Conservation (phyloP, 345 rosid species). For the Pistacia integerrima region DNA sequence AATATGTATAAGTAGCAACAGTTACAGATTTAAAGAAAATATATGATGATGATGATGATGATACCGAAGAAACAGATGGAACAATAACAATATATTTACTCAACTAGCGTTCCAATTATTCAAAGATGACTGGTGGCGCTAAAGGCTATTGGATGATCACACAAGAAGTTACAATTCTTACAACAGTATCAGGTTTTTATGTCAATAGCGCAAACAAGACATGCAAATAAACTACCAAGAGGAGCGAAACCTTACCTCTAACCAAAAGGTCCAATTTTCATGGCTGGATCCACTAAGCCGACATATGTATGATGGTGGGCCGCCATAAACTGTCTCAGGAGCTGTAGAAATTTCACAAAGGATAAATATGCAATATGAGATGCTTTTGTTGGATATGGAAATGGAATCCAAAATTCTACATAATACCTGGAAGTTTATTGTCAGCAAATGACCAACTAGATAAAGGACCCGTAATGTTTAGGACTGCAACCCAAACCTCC, state of each 20-base stretch:
- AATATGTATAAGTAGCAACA: not conserved
- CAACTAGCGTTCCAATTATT: not conserved
- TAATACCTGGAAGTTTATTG: constrained; percentile 74
- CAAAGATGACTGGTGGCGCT: not conserved
- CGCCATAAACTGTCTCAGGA: constrained; percentile 58
- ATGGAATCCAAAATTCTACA: not conserved
- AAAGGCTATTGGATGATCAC: not conserved
- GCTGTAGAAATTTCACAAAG: constrained; percentile 40
- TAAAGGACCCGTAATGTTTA: constrained; percentile 91
- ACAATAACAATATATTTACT: not conserved
- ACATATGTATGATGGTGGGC: constrained; percentile 84
- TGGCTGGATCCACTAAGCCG: constrained; percentile 76
- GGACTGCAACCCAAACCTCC: constrained; percentile 92
- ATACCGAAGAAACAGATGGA: too few relatives aligned
- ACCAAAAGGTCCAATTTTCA: constrained; percentile 91
- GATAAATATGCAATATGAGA: not conserved
- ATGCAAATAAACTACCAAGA: not conserved
- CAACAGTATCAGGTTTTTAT: not conserved
- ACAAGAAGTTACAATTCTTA: not conserved
- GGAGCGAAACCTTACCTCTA: constrained; percentile 55
- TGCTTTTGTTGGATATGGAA: not conserved
- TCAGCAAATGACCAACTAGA: constrained; percentile 95
- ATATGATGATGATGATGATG: not conserved
- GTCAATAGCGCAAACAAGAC: not conserved
- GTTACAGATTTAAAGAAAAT: not conserved